Conservation (phyloP, 805 yeast genomes). For the Metschnikowia picachoensis region DNA sequence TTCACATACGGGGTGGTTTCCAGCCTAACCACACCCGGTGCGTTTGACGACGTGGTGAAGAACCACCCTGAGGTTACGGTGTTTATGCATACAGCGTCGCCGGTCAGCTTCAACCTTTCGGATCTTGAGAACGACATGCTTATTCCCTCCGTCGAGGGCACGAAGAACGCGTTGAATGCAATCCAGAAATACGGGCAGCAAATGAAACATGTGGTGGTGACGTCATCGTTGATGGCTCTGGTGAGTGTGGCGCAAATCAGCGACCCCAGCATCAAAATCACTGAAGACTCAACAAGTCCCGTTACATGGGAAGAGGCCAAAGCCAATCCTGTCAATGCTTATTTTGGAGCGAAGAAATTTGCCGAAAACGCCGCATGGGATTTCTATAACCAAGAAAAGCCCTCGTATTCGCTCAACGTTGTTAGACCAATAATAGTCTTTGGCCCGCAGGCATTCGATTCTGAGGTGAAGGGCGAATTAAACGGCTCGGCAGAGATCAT, state of each 20-base stretch:
- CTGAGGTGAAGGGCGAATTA: conserved; percentile 21
- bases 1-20: conserved; percentile 45
- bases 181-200: conserved; percentile 9
- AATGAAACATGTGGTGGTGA: conserved; percentile 10
- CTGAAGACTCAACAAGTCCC: conserved; percentile 43
- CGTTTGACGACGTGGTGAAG: conserved; percentile 43
- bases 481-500: conserved; percentile 23
- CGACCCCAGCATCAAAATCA: conserved; percentile 12
- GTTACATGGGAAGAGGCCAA: conserved; percentile 43
- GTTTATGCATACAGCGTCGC: conserved; percentile 60
- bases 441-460: conserved; percentile 50
- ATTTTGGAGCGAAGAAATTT: conserved; percentile 9
- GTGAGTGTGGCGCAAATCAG: conserved; percentile 2
- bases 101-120: conserved; percentile 42
- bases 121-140: conserved; percentile 48
- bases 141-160: conserved; percentile 45
- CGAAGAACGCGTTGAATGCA: conserved; percentile 11
- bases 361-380: conserved; percentile 42
- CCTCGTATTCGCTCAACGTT: conserved; percentile 35
- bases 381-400: conserved; percentile 38
- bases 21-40: conserved; percentile 42
- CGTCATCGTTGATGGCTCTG: conserved; percentile 10
- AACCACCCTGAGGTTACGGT: conserved; percentile 47
- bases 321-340: background rate
- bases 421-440: conserved; percentile 45